phyloP scores from a whole-genome alignment of 2,329 filamentous ascomycete genomes.

The Xylaria sp. region DNA sequence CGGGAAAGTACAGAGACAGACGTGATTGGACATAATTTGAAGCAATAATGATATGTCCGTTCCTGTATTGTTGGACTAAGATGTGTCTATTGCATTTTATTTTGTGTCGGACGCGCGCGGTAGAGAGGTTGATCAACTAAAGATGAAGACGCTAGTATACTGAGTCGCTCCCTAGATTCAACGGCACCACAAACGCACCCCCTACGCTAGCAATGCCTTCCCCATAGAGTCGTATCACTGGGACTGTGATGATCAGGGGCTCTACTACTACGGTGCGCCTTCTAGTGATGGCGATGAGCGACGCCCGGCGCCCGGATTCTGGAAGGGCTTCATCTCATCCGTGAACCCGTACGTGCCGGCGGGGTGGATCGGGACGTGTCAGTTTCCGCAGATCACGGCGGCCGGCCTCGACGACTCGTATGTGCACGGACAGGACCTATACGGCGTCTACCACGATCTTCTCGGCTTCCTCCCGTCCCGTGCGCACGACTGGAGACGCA shows the following conservation, averaged over 20 bases:
- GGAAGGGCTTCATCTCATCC: slow-evolving; percentile 69
- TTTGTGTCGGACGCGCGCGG: background rate
- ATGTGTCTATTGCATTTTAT: background rate
- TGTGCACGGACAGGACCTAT: slow-evolving; percentile 81
- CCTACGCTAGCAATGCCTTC: slow-evolving; percentile 81
- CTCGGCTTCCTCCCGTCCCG: slow-evolving; percentile 72
- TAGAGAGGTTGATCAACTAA: background rate
- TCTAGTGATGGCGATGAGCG: slow-evolving; percentile 49
- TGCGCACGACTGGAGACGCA: slow-evolving; percentile 53
- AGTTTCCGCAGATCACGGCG: slow-evolving; percentile 83
- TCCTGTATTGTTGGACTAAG: background rate
- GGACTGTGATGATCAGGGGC: slow-evolving; percentile 75
- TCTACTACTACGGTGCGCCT: slow-evolving; percentile 76
- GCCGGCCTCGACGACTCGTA: slow-evolving; percentile 78
- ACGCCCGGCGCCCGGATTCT: slow-evolving; percentile 66
- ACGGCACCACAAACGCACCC: slow-evolving; percentile 86
- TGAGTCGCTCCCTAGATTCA: slow-evolving; percentile 67
- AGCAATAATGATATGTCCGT: background rate
- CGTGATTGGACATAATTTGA: background rate
- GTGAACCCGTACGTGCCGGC: slow-evolving; percentile 73
- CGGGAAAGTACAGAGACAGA: no score
- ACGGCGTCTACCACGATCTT: slow-evolving; percentile 77
- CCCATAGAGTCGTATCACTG: slow-evolving; percentile 77
- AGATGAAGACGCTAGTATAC: background rate
- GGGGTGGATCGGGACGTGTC: slow-evolving; percentile 79